Evolutionary conservation across 1,284 basidiomycete genomes (phyloP), one percentile per base, ranked within the genome.

Genomic region (Ceratobasidium sp.): DNA sequence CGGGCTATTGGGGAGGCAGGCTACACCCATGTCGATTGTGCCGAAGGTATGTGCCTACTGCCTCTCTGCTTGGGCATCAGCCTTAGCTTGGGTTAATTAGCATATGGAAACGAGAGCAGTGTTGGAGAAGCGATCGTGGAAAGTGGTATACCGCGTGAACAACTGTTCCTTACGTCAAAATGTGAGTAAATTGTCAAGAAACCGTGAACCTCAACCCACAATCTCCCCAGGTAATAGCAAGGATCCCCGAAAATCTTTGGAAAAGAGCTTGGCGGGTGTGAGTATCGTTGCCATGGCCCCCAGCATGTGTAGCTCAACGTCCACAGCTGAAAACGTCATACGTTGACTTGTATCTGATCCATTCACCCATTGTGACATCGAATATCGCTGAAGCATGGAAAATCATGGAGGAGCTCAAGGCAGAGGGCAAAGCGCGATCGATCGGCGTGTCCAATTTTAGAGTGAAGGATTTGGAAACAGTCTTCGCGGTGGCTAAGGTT

Each of bases 401-500:
- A 57, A 79, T 80, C 8, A 82, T 87, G 81, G 85, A 86, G 77
- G 79, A 82, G 56, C 81, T 85, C 67, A 80, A 84, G 76, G 78
- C 79, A 37, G 82, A 83, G 61, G 85, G 85, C 19, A 79, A 84
- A 49, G 80, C 84, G 25, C 83, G 82, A 69, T 84, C 82, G 54
- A 93, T 97, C 77, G 95, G 95, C 0, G 94, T 97, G 17, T 94
- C 91, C 73, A 97, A 97, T 85, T 96, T 92, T 83, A 87, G 86
- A 19, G 86, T 91, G 22, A 84, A 89, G 77, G 88, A 96, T 79
- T 83, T 96, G 57, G 83, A 90, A 77, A 88, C 88, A 69, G 84
- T 95, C 51, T 81, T 93, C 37, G 86, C 88, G 44, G 86, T 83
- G 34, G 84, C 84, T 44, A 80, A 81, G 75, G 79, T 80, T 83